Evolutionary conservation across 305 asterid species (phyloP).

Genomic region (Fraxinus platypoda): DNA sequence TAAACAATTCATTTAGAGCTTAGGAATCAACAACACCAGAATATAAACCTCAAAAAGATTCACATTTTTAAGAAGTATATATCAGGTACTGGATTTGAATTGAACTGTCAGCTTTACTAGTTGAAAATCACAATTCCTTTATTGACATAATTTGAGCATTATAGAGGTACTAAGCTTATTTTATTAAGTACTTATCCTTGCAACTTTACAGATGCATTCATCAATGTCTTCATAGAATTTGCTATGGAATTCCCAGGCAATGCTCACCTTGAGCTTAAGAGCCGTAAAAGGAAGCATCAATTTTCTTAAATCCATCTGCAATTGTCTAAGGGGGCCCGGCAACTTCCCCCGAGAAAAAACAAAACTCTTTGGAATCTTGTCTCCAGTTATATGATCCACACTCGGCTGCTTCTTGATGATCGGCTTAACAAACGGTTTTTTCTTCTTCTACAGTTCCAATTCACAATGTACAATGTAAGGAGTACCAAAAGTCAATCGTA

Average conservation of each 20-base stretch:
- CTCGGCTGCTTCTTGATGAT: conserved; percentile 49
- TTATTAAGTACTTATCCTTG: neutral
- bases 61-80: neutral
- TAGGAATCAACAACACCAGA: neutral
- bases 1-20: neutral
- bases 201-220: neutral
- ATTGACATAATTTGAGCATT: neutral
- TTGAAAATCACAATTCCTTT: neutral
- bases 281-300: conserved; percentile 95
- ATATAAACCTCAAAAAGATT: neutral
- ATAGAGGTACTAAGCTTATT: neutral
- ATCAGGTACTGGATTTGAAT: neutral
- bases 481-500: neutral
- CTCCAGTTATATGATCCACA: conserved; percentile 89
- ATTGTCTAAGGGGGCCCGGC: conserved; percentile 68
- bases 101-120: neutral
- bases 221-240: neutral
- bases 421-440: conserved; percentile 57
- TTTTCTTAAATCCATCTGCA: conserved; percentile 86
- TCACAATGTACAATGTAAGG: neutral
- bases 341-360: conserved; percentile 82
- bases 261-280: conserved; percentile 73
- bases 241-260: neutral
- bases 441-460: conserved; percentile 46
- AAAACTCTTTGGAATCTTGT: conserved; percentile 75